Conservation (phyloP, 306 rosid genomes). For the Herpetospermum pedunculosum region DNA sequence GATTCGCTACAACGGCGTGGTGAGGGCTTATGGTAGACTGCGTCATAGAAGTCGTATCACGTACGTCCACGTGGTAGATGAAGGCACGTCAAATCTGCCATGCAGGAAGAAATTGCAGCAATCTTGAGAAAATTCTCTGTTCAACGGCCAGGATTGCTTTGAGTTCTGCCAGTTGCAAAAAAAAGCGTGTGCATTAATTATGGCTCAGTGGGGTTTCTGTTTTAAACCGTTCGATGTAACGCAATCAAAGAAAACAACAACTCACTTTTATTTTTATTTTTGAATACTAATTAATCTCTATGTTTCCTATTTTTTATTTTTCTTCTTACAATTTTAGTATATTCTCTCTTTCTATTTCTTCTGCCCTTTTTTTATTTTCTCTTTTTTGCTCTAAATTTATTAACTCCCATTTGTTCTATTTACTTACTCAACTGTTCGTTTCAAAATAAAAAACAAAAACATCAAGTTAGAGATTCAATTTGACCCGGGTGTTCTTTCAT, state of each 20-base stretch:
- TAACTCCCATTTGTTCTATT: background rate
- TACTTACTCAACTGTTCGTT: background rate
- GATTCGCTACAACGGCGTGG: too few species aligned
- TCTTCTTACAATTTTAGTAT: background rate
- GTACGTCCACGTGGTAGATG: background rate
- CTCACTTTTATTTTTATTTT: too few species aligned
- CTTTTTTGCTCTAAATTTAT: background rate
- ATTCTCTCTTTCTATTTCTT: background rate
- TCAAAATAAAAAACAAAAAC: too few species aligned
- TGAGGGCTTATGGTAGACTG: background rate
- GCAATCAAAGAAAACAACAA: conserved; percentile 1
- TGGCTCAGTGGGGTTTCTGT: background rate
- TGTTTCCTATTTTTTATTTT: background rate
- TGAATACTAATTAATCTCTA: too few species aligned
- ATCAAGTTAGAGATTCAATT: background rate
- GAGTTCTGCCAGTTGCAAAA: background rate
- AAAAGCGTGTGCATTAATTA: background rate
- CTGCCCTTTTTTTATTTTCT: background rate
- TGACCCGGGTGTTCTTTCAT: background rate
- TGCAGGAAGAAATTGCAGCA: background rate
- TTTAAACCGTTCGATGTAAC: background rate
- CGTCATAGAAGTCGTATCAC: background rate
- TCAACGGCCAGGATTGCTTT: background rate
- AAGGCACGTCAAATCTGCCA: background rate
- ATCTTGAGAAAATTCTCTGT: conserved; percentile 3